phyloP scores from a whole-genome alignment of 75 land plant genomes.

The Sequoiadendron giganteum region DNA sequence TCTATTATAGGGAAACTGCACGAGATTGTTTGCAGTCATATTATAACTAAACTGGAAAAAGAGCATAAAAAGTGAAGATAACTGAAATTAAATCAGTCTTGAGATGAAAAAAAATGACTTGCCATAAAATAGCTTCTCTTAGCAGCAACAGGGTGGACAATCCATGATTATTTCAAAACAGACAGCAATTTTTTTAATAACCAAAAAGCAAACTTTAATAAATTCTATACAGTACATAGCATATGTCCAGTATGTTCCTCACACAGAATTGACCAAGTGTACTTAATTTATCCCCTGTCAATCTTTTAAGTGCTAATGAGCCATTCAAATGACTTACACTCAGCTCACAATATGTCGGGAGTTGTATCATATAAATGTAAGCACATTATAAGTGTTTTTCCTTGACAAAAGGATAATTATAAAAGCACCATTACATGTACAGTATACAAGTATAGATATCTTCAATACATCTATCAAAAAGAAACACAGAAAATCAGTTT shows the following conservation, averaged over 20 bases:
- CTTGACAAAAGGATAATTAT: neutral
- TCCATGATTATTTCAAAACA: neutral
- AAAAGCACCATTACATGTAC: neutral
- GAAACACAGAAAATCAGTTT: no score
- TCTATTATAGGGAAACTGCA: constrained; percentile 77
- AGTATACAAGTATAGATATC: no score
- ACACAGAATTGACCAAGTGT: neutral
- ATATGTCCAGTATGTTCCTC: neutral
- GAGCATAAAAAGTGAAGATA: neutral
- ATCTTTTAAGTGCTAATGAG: neutral
- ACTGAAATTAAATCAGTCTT: neutral
- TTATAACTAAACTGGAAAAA: neutral
- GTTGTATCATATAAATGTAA: neutral
- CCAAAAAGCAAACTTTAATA: neutral
- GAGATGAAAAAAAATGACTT: neutral
- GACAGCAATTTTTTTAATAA: neutral
- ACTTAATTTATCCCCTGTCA: neutral
- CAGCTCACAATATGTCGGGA: neutral
- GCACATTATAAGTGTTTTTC: neutral
- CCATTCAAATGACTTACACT: neutral
- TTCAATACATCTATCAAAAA: no score
- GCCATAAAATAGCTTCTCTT: neutral
- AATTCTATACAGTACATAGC: neutral
- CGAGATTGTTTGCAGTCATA: constrained; percentile 1
- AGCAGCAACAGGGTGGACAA: neutral